These are phyloP conservation scores for Termitomyces titanicus DNA, from an alignment of 768 basidiomycete species.

Conservation along the genomic window DNA sequence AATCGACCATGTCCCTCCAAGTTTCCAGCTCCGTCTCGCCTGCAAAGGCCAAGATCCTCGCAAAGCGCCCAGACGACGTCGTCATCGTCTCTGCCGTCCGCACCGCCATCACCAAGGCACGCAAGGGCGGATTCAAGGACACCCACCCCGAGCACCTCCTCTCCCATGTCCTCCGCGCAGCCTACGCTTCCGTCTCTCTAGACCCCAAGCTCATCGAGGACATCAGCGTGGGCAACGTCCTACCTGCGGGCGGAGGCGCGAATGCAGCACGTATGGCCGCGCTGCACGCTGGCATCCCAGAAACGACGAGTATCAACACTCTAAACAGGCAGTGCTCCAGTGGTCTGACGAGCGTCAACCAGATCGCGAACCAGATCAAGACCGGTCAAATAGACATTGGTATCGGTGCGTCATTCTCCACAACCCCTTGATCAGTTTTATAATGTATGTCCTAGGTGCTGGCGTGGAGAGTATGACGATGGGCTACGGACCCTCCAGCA, in stretches of 20 bases:
- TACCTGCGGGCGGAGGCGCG: slow-evolving; percentile 85
- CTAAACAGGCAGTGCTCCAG: slow-evolving; percentile 91
- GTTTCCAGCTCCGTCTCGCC: slow-evolving; percentile 18
- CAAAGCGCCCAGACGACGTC: slow-evolving; percentile 80
- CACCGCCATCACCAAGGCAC: slow-evolving; percentile 88
- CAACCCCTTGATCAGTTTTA: slow-evolving; percentile 1
- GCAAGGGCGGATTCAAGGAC: slow-evolving; percentile 90
- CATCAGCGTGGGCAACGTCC: slow-evolving; percentile 83
- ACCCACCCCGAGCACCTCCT: slow-evolving; percentile 82
- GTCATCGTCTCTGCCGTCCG: slow-evolving; percentile 88
- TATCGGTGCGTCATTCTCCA: slow-evolving; percentile 53
- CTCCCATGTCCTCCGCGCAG: slow-evolving; percentile 70
- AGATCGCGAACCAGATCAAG: slow-evolving; percentile 77
- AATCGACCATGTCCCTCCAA: slow-evolving; percentile 5
- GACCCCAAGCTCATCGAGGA: slow-evolving; percentile 85
- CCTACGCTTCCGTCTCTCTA: slow-evolving; percentile 61
- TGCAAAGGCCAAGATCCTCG: slow-evolving; percentile 58
- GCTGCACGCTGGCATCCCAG: slow-evolving; percentile 80
- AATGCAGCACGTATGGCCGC: slow-evolving; percentile 82
- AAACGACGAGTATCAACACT: slow-evolving; percentile 70
- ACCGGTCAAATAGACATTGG: slow-evolving; percentile 86
- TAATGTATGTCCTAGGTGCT: slow-evolving; percentile 47
- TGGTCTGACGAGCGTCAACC: slow-evolving; percentile 77
- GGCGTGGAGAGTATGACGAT: slow-evolving; percentile 91
- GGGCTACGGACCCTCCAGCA: slow-evolving; percentile 55